Evolutionary conservation across 1,284 basidiomycete species (phyloP).

Genomic region (Caloboletus inedulis): DNA sequence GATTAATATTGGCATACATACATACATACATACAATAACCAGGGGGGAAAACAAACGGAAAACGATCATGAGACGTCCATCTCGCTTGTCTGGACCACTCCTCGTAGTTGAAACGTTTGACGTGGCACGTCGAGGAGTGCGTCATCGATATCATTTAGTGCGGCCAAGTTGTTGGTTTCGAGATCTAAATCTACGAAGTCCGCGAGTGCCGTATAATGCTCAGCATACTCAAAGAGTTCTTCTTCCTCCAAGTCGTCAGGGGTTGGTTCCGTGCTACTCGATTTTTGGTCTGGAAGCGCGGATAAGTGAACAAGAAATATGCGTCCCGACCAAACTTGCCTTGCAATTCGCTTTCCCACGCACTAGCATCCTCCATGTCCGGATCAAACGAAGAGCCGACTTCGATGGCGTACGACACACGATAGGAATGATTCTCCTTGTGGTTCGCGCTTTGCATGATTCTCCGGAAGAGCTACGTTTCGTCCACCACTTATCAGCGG

Average conservation of each 20-base stretch:
- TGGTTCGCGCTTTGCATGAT: slow-evolving; percentile 53
- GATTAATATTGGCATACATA: slow-evolving; percentile 4
- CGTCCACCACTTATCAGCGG: slow-evolving; percentile 3
- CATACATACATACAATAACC: slow-evolving; percentile 9
- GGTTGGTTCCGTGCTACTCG: slow-evolving; percentile 23
- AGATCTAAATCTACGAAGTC: slow-evolving; percentile 51
- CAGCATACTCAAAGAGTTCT: slow-evolving; percentile 58
- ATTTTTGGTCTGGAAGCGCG: slow-evolving; percentile 8
- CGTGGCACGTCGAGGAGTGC: neutral
- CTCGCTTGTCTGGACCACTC: slow-evolving; percentile 8
- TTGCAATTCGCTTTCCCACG: slow-evolving; percentile 56
- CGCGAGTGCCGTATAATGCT: slow-evolving; percentile 46
- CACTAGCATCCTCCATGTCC: slow-evolving; percentile 54
- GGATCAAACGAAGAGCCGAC: slow-evolving; percentile 75
- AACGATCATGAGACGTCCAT: slow-evolving; percentile 31
- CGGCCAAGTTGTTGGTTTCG: slow-evolving; percentile 12
- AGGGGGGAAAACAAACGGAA: neutral
- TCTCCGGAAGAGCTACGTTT: slow-evolving; percentile 56
- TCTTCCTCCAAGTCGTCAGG: slow-evolving; percentile 52
- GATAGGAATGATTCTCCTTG: slow-evolving; percentile 49
- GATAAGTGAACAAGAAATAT: neutral
- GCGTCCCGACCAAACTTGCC: slow-evolving; percentile 28
- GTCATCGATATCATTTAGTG: slow-evolving; percentile 26
- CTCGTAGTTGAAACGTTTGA: neutral
- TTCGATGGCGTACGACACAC: slow-evolving; percentile 59